Conservation (phyloP, 805 yeast species). For the Kluyveromyces siamensis region DNA sequence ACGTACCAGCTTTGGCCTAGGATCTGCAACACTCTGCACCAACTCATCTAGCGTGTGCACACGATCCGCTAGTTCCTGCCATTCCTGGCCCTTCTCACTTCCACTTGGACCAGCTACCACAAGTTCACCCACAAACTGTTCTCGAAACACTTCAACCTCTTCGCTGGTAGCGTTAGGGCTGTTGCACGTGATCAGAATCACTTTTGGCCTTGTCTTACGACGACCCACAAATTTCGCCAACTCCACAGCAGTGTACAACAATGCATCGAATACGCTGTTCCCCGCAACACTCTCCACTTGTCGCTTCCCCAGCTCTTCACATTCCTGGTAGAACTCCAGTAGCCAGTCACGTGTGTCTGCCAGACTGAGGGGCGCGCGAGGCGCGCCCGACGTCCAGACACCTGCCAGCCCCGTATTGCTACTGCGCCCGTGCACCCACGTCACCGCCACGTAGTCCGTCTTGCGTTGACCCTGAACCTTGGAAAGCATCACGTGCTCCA, state of each 20-base stretch:
- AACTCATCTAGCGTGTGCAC: constrained; percentile 13
- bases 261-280: constrained; percentile 13
- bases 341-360: constrained; percentile 6
- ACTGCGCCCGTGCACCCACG: not conserved
- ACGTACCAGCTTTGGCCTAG: constrained; percentile 14
- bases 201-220: constrained; percentile 17
- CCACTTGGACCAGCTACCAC: constrained; percentile 5
- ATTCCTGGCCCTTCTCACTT: not conserved
- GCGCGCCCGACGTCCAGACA: constrained; percentile 2
- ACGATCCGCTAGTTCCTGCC: constrained; percentile 16
- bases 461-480: constrained; percentile 22
- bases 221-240: constrained; percentile 16
- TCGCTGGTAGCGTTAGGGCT: constrained; percentile 14
- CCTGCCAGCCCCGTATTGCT: not conserved
- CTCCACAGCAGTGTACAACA: constrained; percentile 17
- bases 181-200: constrained; percentile 21
- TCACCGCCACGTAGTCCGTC: constrained; percentile 19
- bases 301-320: not conserved
- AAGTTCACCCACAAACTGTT: constrained; percentile 16
- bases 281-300: too few species aligned
- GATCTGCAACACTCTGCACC: constrained; percentile 9
- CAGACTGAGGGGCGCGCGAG: constrained; percentile 17
- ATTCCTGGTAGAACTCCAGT: constrained; percentile 6
- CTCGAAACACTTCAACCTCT: constrained; percentile 15
- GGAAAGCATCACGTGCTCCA: constrained; percentile 20